phyloP scores from a whole-genome alignment of 345 rosid species.

The Turnera subulata region DNA sequence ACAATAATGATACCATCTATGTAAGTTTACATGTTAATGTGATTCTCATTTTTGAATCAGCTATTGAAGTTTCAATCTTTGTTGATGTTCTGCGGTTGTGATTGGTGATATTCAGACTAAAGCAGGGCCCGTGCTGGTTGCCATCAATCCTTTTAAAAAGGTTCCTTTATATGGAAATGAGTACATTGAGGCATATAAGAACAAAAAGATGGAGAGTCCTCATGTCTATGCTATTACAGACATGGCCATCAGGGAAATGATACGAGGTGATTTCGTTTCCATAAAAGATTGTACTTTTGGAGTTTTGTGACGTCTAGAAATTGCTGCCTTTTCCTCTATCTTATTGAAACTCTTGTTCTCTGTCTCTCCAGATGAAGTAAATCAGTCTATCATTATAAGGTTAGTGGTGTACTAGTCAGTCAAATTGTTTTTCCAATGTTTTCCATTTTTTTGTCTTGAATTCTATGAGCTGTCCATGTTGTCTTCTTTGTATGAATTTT shows the following conservation, averaged over 20 bases:
- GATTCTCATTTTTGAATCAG: slow-evolving; percentile 13
- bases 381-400: slow-evolving; percentile 99
- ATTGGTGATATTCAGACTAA: slow-evolving; percentile 60
- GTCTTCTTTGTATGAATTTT: too few species aligned
- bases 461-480: too few species aligned
- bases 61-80: background rate
- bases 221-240: slow-evolving; percentile 98
- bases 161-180: slow-evolving; percentile 85
- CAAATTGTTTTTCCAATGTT: background rate
- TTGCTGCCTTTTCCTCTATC: slow-evolving; percentile 4
- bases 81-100: slow-evolving; percentile 14
- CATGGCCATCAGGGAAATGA: slow-evolving; percentile 97
- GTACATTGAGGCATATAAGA: slow-evolving; percentile 77
- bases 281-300: slow-evolving; percentile 2
- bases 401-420: slow-evolving; percentile 31
- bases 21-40: slow-evolving; percentile 48
- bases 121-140: slow-evolving; percentile 98
- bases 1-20: slow-evolving; percentile 83
- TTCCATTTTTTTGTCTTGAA: slow-evolving; percentile 5
- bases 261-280: slow-evolving; percentile 55
- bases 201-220: slow-evolving; percentile 66
- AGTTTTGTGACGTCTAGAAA: background rate
- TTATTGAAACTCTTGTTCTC: slow-evolving; percentile 24
- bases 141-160: slow-evolving; percentile 89
- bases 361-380: slow-evolving; percentile 84